Evolutionary conservation across 306 rosid genomes (phyloP), one percentile per base, ranked within the genome.

Genomic region (Casuarina cunninghamiana): DNA sequence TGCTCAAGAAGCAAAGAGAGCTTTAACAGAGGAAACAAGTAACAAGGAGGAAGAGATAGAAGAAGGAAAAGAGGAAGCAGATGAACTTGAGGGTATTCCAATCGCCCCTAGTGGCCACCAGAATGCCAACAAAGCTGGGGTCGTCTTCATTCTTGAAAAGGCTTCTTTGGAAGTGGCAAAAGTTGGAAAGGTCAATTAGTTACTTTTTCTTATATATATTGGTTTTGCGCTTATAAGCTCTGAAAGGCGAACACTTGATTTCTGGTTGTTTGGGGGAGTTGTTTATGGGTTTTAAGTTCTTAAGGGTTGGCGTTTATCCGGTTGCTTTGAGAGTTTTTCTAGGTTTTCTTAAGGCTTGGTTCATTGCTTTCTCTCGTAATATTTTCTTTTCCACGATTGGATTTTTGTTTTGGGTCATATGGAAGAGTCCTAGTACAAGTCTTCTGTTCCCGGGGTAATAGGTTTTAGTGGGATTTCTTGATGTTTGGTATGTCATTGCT

Each of bases 91-190:
- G 48, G 91, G 94, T 42, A 90, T 90, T 57, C 90, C 91, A 1
- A 45, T 86, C 15, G 83, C 75, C 63, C 89, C 90, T 9, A 75
- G 43, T 42, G 74, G 53, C 38, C 81, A 60, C 32, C 79, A 74
- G 16, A 58, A 58, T 26, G 72, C 39, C n/a, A 73, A 74, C 43
- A 85, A 61, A 21, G 82, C 91, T 15, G 88, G 86, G 53, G 91
- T 87, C 16, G 82, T 87, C 44, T 94, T 90, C 71, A 72, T 94
- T 68, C 98, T 94, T 13, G 97, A 94, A 86, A 92, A 66, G 81
- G 97, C 98, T 89, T 90, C 88, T 73, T 67, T 90, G 80, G 94
- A 94, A 83, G 90, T 89, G 41, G 97, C 89, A 75, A 92, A 92
- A 86, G 97, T 92, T 45, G 98, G 98, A 77, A 94, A 92, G 96